Percentiles rank a stretch among this genome's conserved stretches.
Evolutionary conservation across 2,329 filamentous ascomycete genomes (phyloP).

Genomic region (Claviceps sorghi): DNA sequence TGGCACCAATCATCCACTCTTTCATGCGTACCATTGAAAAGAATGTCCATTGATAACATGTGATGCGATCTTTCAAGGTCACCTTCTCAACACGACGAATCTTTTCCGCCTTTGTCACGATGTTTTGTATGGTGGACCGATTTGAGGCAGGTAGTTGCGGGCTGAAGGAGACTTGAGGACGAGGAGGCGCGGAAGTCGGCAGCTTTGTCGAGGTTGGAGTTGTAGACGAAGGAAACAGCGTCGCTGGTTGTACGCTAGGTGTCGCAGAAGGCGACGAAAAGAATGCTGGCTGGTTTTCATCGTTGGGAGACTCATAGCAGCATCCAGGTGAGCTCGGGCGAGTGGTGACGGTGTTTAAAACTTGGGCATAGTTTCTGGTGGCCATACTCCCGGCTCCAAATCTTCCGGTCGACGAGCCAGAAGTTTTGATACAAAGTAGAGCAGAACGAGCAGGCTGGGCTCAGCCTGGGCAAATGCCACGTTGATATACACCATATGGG

Average conservation of each 20-base stretch:
- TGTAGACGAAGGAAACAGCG: neutral
- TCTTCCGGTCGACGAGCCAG: constrained; percentile 33
- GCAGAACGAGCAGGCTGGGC: constrained; percentile 28
- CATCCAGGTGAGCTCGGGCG: constrained; percentile 1
- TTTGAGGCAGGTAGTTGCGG: neutral
- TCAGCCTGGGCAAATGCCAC: constrained; percentile 35
- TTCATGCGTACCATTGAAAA: constrained; percentile 39
- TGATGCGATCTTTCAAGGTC: constrained; percentile 34
- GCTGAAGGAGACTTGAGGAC: constrained; percentile 1
- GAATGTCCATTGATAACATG: constrained; percentile 55
- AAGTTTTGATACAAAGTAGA: constrained; percentile 35
- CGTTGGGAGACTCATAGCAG: constrained; percentile 25
- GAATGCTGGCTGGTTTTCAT: constrained; percentile 17
- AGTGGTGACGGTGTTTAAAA: constrained; percentile 11
- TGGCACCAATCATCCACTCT: neutral
- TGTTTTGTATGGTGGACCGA: constrained; percentile 17
- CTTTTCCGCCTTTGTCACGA: constrained; percentile 19
- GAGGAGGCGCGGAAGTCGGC: neutral
- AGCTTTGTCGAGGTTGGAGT: neutral
- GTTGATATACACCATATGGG: constrained; percentile 37
- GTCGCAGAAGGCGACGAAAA: constrained; percentile 11
- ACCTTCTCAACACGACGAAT: constrained; percentile 17
- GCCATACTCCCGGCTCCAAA: constrained; percentile 26
- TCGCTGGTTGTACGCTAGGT: neutral
- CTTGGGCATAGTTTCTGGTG: constrained; percentile 14